These are phyloP conservation scores for Collybiopsis confluens DNA, from an alignment of 768 basidiomycete species.

Conservation along the genomic window DNA sequence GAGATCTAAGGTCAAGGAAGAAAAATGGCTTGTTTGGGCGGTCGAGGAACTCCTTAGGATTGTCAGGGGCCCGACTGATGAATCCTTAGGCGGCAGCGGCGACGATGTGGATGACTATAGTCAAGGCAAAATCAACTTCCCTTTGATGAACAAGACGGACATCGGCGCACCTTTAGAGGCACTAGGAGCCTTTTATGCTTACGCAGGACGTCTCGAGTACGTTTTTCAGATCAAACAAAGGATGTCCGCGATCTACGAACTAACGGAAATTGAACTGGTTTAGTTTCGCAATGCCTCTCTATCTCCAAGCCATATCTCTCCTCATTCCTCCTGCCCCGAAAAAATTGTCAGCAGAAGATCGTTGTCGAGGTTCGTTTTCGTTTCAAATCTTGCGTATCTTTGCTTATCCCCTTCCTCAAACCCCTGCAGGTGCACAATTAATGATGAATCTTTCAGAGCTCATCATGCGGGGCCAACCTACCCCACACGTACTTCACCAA, in stretches of 20 bases:
- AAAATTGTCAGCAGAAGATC: constrained; percentile 36
- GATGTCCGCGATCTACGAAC: background rate
- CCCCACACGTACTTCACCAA: constrained; percentile 17
- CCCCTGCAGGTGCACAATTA: constrained; percentile 35
- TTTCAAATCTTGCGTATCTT: too few species aligned
- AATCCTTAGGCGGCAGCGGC: too few species aligned
- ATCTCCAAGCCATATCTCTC: constrained; percentile 61
- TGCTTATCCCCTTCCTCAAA: background rate
- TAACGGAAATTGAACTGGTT: background rate
- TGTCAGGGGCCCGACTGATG: constrained; percentile 17
- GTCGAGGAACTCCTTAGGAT: constrained; percentile 36
- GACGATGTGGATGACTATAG: too few species aligned
- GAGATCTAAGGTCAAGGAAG: constrained; percentile 32
- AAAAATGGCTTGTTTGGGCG: constrained; percentile 36
- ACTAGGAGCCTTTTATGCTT: constrained; percentile 62
- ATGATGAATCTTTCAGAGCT: constrained; percentile 44
- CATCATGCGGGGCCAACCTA: constrained; percentile 29
- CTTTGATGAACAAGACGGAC: constrained; percentile 52
- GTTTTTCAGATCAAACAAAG: too few species aligned
- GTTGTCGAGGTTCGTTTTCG: background rate
- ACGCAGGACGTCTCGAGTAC: constrained; percentile 50
- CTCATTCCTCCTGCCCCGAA: constrained; percentile 44
- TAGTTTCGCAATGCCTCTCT: constrained; percentile 63
- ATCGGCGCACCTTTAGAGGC: constrained; percentile 63
- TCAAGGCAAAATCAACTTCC: constrained; percentile 25